A percentile compares a stretch with the other conserved stretches of the same genome.
phyloP scores from a whole-genome alignment of 441 rosid species.

The Mallotus repandus region DNA sequence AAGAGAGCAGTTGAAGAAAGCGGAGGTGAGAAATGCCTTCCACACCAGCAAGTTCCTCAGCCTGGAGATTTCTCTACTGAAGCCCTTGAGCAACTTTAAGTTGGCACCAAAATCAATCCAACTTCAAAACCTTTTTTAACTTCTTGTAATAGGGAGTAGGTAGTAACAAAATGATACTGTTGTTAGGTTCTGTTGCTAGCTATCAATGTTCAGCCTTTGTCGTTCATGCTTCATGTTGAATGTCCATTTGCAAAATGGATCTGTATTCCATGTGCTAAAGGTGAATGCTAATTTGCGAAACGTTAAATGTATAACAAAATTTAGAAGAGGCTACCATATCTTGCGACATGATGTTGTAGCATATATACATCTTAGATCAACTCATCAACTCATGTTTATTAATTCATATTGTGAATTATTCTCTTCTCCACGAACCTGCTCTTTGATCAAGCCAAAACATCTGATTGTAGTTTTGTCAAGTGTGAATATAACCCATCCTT shows the following conservation, averaged over 20 bases:
- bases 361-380: background rate
- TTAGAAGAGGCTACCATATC: too few relatives aligned
- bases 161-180: too few relatives aligned
- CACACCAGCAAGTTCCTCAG: conserved; percentile 24
- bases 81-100: conserved; percentile 10
- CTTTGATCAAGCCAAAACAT: conserved; percentile 25
- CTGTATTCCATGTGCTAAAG: too few relatives aligned
- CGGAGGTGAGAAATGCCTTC: background rate
- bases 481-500: conserved; percentile 72
- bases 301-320: background rate
- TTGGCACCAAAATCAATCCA: too few relatives aligned
- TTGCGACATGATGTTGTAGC: too few relatives aligned
- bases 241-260: background rate
- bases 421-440: background rate
- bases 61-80: conserved; percentile 31
- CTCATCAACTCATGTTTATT: background rate
- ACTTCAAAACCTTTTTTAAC: too few relatives aligned
- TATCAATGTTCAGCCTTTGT: background rate
- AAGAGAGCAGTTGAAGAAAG: background rate
- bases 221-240: background rate
- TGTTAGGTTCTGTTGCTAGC: background rate
- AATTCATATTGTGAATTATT: background rate
- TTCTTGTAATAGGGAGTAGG: too few relatives aligned
- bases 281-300: too few relatives aligned
- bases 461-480: conserved; percentile 29